Conservation (phyloP, 345 rosid species). For the Eucalyptus tenuipes region DNA sequence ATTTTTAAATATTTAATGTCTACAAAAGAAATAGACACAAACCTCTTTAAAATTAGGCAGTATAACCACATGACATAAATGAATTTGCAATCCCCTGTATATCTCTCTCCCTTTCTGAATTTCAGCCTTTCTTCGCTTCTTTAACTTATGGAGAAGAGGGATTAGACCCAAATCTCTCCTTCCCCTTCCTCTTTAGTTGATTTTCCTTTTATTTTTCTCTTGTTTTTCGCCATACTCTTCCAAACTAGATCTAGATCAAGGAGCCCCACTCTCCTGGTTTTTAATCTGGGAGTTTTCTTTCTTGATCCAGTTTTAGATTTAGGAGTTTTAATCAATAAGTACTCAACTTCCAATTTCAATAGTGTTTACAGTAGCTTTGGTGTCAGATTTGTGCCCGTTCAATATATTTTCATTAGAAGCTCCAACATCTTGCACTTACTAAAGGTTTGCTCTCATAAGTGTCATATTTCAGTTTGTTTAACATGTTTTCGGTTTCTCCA, state of each 20-base stretch:
- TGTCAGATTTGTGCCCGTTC: not conserved
- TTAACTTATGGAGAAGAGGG: not conserved
- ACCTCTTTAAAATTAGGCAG: not conserved
- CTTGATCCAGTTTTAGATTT: not conserved
- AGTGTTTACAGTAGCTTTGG: accelerated
- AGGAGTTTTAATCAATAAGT: not conserved
- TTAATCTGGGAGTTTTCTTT: not conserved
- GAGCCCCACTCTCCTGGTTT: not conserved
- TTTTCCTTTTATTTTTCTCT: not conserved
- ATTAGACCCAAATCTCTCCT: not conserved
- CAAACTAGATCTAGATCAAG: not conserved
- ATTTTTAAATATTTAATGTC: not conserved
- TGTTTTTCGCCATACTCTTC: not conserved
- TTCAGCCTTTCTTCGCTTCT: not conserved
- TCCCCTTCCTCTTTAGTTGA: not conserved
- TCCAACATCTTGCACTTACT: too few relatives aligned
- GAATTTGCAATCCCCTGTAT: too few relatives aligned
- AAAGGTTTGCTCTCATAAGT: not conserved
- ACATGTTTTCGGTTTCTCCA: not conserved
- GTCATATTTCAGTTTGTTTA: not conserved
- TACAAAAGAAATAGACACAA: not conserved
- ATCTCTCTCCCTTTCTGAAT: not conserved
- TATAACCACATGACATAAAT: not conserved
- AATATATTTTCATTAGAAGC: not conserved
- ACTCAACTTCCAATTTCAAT: not conserved